Conservation (phyloP, 1,284 basidiomycete species). For the Ganoderma lingzhi region DNA sequence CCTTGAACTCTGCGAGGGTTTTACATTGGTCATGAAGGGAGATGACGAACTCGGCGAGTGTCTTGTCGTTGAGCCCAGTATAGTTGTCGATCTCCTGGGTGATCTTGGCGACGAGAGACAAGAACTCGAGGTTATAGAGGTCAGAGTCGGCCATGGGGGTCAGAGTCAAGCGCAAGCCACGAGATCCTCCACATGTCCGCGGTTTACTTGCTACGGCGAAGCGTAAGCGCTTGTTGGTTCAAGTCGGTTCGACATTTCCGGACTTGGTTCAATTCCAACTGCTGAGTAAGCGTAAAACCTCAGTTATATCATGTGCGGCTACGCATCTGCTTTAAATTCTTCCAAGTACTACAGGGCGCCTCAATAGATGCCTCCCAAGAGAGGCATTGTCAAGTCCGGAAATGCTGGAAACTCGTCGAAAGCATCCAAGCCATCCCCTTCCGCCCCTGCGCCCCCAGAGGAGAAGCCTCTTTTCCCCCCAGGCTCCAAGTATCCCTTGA, state of each 20-base stretch:
- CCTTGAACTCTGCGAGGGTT: conserved; percentile 82
- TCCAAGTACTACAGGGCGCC: conserved; percentile 8
- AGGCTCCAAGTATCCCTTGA: conserved; percentile 84
- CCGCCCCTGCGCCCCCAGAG: conserved; percentile 34
- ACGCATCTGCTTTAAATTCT: neutral
- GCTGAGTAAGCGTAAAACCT: conserved; percentile 24
- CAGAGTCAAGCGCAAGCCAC: neutral
- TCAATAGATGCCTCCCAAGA: conserved; percentile 69
- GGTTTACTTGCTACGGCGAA: neutral
- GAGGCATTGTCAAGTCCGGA: conserved; percentile 85
- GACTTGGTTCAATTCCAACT: neutral
- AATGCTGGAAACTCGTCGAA: conserved; percentile 88
- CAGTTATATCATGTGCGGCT: conserved; percentile 17
- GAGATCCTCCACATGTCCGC: neutral
- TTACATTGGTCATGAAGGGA: conserved; percentile 88
- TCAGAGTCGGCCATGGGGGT: conserved; percentile 73
- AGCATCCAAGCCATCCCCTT: conserved; percentile 43
- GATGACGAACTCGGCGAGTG: conserved; percentile 95
- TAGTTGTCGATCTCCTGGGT: conserved; percentile 93
- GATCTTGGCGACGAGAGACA: conserved; percentile 89
- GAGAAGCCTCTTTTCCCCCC: conserved; percentile 77
- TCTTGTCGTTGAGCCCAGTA: conserved; percentile 86
- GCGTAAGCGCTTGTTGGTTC: conserved; percentile 10
- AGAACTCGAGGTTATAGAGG: conserved; percentile 89
- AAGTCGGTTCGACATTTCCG: neutral